Evolutionary conservation across 2,329 filamentous ascomycete genomes (phyloP), one percentile per base, ranked within the genome.

Genomic region (Thielaviopsis populi): DNA sequence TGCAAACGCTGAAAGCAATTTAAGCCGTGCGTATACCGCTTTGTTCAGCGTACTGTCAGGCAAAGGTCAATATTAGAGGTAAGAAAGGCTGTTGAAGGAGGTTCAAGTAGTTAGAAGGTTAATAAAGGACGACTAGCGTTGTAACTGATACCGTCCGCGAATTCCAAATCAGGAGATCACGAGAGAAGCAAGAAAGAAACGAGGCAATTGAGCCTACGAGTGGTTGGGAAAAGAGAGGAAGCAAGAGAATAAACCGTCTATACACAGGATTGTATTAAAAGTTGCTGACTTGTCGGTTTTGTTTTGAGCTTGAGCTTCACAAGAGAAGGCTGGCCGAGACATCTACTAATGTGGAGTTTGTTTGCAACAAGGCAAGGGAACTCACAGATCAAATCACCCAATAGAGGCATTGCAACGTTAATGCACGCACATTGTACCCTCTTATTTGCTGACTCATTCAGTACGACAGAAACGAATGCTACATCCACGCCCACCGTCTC

Each of bases 261-360:
- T 27, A 50, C 46, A 50, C 13, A 11, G 10, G 27, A 56, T 19
- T 19, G 53, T 15, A 37, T 37, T 37, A 56, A 11, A 56, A 56
- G 53, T 37, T 27, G 53, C 53, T 10, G 53, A 37, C 24, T 33
- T 56, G 53, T 56, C 53, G 53, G 27, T 56, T 56, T 56, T 56
- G 53, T 56, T 56, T 56, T 56, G 53, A 56, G 30, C 53, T 56
- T 56, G 27, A 56, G 30, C 53, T 56, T 56, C 15, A n/a, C 53
- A 56, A 56, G 27, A 56, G 53, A 56, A 37, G 53, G 53, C 53
- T 56, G 53, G 53, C 53, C 53, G 53, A 56, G 53, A 56, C 53
- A 56, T 56, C 30, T 30, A 56, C 50, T 37, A 56, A 56, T 56
- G 50, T 56, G 50, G 53, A 56, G 53, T 56, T 56, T 56, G 53